Evolutionary conservation across 148 eudicot genomes (phyloP), one percentile per base, ranked within the genome.

Genomic region (Spergularia bocconei): DNA sequence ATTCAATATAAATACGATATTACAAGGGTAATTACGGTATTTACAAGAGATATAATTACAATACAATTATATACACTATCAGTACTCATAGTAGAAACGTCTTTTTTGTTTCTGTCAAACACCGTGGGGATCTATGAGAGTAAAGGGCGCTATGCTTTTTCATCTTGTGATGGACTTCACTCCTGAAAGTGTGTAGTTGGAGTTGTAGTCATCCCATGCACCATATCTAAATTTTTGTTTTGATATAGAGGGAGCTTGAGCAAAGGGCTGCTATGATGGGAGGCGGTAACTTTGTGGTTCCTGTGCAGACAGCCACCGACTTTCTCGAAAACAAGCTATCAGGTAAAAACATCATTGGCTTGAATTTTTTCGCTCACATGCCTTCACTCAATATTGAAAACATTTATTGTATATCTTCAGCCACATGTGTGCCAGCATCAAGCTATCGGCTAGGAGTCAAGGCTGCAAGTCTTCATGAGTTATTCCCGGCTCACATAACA

Each of bases 261-360:
- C 80, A 72, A 75, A 91, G 84, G 84, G 97, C 99, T 16, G 97
- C 99, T 72, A 73, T 72, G 16, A 85, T 92, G 93, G 99, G 99
- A 74, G 99, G 99, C 68, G 98, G 99, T 61, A 90, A 92, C 79
- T 91, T 92, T 78, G 91, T 88, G 63, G 98, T 89, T 69, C 99
- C 99, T 63, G 99, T 92, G 63, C 97, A 95, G 72, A 88, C 79
- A 47, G 94, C 87, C 76, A 80, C 92, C 9, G 97, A 95, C 80
- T 95, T 91, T 81, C 83, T 95, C 66, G 94, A 86, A 52, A 89
- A 82, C 58, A 91, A 83, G 70, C 80, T 87, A 79, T 87, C 98
- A 73, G 92, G 99, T 95, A 84, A 38, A 77, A 66, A 38, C 21
- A 69, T 64, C 15, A 21, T 63, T 47, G 41, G 29, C 44, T n/a